Evolutionary conservation across 805 yeast genomes (phyloP).

Genomic region (Scheffersomyces ergatensis): DNA sequence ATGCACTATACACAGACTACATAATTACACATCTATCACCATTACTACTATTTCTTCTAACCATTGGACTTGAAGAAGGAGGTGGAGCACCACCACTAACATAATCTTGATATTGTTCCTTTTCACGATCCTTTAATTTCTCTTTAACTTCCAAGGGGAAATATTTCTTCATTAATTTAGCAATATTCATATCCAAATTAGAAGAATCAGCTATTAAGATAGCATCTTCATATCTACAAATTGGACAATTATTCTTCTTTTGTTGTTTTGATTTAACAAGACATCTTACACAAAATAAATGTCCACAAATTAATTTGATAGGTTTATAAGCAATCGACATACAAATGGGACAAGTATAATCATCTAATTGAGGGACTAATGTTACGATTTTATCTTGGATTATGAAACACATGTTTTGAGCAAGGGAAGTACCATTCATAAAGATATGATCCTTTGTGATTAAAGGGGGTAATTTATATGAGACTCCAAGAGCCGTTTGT

Average conservation of each 20-base stretch:
- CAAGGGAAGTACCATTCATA: conserved; percentile 47
- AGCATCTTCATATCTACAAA: conserved; percentile 55
- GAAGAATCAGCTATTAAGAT: conserved; percentile 56
- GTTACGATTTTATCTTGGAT: conserved; percentile 54
- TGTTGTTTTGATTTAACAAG: conserved; percentile 64
- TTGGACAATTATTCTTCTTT: conserved; percentile 60
- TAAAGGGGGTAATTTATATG: conserved; percentile 44
- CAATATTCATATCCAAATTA: conserved; percentile 55
- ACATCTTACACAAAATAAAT: conserved; percentile 72
- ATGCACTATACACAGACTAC: too few relatives aligned
- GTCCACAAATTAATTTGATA: conserved; percentile 60
- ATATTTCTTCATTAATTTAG: conserved; percentile 52
- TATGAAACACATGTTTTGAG: conserved; percentile 52
- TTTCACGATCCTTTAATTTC: conserved; percentile 53
- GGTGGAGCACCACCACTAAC: conserved; percentile 13
- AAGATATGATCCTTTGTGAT: conserved; percentile 40
- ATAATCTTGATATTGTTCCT: conserved; percentile 32
- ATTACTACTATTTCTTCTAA: conserved; percentile 1
- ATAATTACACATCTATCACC: conserved; percentile 10
- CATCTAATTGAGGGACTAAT: conserved; percentile 71
- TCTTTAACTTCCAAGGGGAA: conserved; percentile 68
- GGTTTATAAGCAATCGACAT: conserved; percentile 71
- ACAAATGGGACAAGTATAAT: conserved; percentile 74
- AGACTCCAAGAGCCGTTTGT: conserved; percentile 56
- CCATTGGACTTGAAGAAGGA: too few relatives aligned